These are phyloP conservation scores for Cutaneotrichosporon cavernicola DNA, from an alignment of 1,284 basidiomycete genomes.

Conservation along the genomic window DNA sequence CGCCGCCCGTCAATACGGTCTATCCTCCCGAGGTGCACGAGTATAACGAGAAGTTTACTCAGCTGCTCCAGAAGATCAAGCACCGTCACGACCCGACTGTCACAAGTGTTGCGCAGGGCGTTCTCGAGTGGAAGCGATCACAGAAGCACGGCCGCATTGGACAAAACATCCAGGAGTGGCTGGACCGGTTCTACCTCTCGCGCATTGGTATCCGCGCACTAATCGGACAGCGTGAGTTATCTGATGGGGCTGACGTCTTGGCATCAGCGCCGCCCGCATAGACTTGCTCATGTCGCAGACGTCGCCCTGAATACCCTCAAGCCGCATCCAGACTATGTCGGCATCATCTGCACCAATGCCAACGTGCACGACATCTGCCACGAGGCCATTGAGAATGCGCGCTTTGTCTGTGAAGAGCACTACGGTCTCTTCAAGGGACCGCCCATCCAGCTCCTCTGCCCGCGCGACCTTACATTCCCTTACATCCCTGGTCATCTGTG, in stretches of 20 bases:
- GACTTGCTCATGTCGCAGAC: constrained; percentile 57
- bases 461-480: constrained; percentile 79
- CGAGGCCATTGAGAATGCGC: constrained; percentile 95
- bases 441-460: constrained; percentile 95
- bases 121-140: constrained; percentile 62
- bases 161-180: constrained; percentile 87
- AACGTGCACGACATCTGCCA: constrained; percentile 95
- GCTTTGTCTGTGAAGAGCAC: constrained; percentile 98
- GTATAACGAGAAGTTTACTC: constrained; percentile 90
- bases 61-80: constrained; percentile 85
- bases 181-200: constrained; percentile 96
- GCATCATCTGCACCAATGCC: constrained; percentile 96
- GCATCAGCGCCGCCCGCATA: constrained; percentile 1
- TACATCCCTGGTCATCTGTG: constrained; percentile 93
- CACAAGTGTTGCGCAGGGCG: constrained; percentile 89
- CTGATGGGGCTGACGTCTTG: not conserved
- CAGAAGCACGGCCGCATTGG: constrained; percentile 57
- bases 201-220: constrained; percentile 95
- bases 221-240: constrained; percentile 65
- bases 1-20: constrained; percentile 61
- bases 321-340: constrained; percentile 87
- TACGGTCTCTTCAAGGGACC: constrained; percentile 92
- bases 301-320: constrained; percentile 87
- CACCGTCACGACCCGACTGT: constrained; percentile 95
- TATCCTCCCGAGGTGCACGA: constrained; percentile 94